Percentiles rank a stretch among this genome's conserved stretches.
Evolutionary conservation across 345 rosid species (phyloP).

Genomic region (Eucalyptus microcorys): DNA sequence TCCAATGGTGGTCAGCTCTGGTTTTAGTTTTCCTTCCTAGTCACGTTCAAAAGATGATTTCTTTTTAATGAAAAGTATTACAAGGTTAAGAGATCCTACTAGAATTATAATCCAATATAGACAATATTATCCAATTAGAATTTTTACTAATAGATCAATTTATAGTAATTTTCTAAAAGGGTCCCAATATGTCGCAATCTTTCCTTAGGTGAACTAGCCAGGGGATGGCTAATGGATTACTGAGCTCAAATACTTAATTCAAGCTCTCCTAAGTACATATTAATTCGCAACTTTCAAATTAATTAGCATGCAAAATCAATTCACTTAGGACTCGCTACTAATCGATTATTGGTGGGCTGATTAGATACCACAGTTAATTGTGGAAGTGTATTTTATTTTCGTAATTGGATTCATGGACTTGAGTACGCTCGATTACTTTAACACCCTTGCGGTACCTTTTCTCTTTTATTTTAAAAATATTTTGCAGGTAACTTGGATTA

Average conservation of each 20-base stretch:
- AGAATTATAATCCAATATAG: background rate
- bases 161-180: background rate
- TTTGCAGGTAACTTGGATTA: background rate
- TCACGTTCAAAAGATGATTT: too few species aligned
- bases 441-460: fast-evolving
- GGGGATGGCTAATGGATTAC: background rate
- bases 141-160: background rate
- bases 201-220: background rate
- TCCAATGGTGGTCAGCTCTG: background rate
- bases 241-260: background rate
- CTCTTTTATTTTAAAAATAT: background rate
- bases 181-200: background rate
- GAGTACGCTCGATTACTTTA: fast-evolving
- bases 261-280: background rate
- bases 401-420: too few species aligned
- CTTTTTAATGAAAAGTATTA: too few species aligned
- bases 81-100: background rate
- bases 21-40: background rate
- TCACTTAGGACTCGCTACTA: background rate
- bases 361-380: background rate
- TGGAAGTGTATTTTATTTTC: background rate
- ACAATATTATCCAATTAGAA: background rate
- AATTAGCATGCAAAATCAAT: background rate
- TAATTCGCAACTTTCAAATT: background rate
- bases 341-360: fast-evolving